Evolutionary conservation across 371 early-diverging fungal genomes (phyloP).

Genomic region (Mortierella sp.): DNA sequence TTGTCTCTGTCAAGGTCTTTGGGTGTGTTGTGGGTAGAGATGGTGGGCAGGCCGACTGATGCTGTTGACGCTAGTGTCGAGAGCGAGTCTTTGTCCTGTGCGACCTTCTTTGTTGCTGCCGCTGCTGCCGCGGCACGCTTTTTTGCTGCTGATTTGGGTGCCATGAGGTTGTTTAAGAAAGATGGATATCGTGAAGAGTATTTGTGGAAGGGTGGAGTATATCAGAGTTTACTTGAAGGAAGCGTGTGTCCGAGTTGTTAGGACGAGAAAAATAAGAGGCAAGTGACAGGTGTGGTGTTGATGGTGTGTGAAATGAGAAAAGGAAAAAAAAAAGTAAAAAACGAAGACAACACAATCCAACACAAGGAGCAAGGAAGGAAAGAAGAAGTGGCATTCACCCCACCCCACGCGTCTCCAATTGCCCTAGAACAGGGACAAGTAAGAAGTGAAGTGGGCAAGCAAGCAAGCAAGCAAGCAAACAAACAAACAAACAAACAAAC

Average conservation of each 20-base stretch:
- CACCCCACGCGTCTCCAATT: conserved; percentile 15
- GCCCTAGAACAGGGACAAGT: not conserved
- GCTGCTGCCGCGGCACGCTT: not conserved
- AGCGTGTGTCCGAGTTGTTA: too few relatives aligned
- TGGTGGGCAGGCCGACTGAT: not conserved
- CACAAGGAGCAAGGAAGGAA: too few relatives aligned
- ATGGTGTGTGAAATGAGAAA: not conserved
- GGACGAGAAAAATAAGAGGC: too few relatives aligned
- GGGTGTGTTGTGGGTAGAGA: not conserved
- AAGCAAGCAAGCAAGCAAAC: not conserved
- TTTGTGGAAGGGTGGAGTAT: not conserved
- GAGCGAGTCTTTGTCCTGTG: not conserved
- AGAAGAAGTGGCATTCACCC: not conserved
- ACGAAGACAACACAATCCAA: not conserved
- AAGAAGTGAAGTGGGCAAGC: not conserved
- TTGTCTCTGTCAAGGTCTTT: not conserved
- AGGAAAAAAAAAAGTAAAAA: not conserved
- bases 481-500: not conserved
- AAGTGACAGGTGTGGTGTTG: too few relatives aligned
- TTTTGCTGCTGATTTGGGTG: conserved; percentile 7
- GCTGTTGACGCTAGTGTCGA: not conserved
- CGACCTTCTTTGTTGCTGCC: not conserved
- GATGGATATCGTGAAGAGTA: not conserved
- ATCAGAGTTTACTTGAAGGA: not conserved
- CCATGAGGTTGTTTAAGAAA: not conserved